Conservation (phyloP, 805 yeast species). For the Starmerella gropengiesseri region DNA sequence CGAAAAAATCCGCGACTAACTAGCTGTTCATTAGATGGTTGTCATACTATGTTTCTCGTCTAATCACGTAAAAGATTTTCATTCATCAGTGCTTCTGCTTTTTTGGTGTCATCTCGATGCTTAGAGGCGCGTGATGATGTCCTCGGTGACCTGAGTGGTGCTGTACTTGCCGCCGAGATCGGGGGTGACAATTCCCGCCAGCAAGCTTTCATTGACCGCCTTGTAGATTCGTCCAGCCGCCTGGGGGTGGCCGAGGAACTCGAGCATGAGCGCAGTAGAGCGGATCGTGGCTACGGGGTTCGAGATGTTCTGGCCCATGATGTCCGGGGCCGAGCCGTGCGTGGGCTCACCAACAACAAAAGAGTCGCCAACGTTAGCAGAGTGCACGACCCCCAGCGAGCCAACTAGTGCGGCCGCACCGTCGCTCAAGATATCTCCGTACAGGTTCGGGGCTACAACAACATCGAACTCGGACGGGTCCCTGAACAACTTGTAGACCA, state of each 20-base stretch:
- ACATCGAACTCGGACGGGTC: conserved; percentile 97
- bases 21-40: not conserved
- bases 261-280: conserved; percentile 94
- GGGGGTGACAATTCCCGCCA: conserved; percentile 75
- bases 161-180: conserved; percentile 87
- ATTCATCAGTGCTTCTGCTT: too few relatives aligned
- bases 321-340: conserved; percentile 98
- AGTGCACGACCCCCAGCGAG: conserved; percentile 94
- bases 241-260: conserved; percentile 81
- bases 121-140: conserved; percentile 48
- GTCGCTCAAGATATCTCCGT: conserved; percentile 93
- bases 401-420: conserved; percentile 99
- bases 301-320: conserved; percentile 78
- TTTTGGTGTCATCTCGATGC: too few relatives aligned
- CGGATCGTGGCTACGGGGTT: conserved; percentile 98
- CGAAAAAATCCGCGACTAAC: conserved; percentile 34
- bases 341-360: conserved; percentile 99
- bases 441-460: conserved; percentile 95
- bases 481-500: conserved; percentile 98
- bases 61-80: too few relatives aligned
- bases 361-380: conserved; percentile 92
- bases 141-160: conserved; percentile 79
- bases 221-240: conserved; percentile 86
- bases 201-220: conserved; percentile 89
- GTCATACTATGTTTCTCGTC: not conserved